These are phyloP conservation scores for Debaryomyces fabryi DNA, from an alignment of 1,139 yeast species.

Conservation along the genomic window DNA sequence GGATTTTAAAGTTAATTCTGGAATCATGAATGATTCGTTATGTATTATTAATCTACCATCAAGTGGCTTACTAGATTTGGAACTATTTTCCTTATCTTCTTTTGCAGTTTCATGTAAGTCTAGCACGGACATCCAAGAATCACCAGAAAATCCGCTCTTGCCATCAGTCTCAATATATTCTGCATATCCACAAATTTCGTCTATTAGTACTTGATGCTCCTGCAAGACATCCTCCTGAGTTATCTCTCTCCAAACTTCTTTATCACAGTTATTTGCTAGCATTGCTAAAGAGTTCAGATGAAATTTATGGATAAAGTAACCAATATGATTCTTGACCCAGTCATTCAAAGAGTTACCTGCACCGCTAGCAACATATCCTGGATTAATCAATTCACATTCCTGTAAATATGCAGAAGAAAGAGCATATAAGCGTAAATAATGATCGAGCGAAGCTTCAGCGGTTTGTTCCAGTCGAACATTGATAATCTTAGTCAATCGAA, in stretches of 20 bases:
- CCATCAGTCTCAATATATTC: slow-evolving; percentile 42
- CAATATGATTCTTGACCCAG: slow-evolving; percentile 67
- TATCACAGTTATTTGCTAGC: slow-evolving; percentile 56
- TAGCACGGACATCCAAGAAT: slow-evolving; percentile 50
- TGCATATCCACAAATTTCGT: slow-evolving; percentile 57
- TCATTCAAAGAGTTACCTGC: slow-evolving; percentile 59
- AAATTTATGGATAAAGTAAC: slow-evolving; percentile 57
- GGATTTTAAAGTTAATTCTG: slow-evolving; percentile 39
- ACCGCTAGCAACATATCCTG: slow-evolving; percentile 61
- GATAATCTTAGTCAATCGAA: slow-evolving; percentile 75
- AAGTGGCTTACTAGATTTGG: slow-evolving; percentile 1
- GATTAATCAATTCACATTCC: slow-evolving; percentile 85
- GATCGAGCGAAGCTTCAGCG: slow-evolving; percentile 54
- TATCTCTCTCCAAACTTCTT: slow-evolving; percentile 80
- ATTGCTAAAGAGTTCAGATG: slow-evolving; percentile 54
- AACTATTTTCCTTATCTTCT: slow-evolving; percentile 11
- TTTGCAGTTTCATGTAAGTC: slow-evolving; percentile 26
- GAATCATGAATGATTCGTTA: slow-evolving; percentile 44
- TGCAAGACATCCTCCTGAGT: slow-evolving; percentile 29
- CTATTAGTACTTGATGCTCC: slow-evolving; percentile 53
- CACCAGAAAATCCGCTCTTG: slow-evolving; percentile 30
- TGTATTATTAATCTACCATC: slow-evolving; percentile 41
- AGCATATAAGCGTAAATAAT: slow-evolving; percentile 67
- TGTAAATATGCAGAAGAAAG: slow-evolving; percentile 69
- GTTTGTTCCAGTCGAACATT: slow-evolving; percentile 77